Percentiles rank a stretch among this genome's conserved stretches.
Evolutionary conservation across 2,329 filamentous ascomycete species (phyloP).

Genomic region (Pestalotiopsis sp.): DNA sequence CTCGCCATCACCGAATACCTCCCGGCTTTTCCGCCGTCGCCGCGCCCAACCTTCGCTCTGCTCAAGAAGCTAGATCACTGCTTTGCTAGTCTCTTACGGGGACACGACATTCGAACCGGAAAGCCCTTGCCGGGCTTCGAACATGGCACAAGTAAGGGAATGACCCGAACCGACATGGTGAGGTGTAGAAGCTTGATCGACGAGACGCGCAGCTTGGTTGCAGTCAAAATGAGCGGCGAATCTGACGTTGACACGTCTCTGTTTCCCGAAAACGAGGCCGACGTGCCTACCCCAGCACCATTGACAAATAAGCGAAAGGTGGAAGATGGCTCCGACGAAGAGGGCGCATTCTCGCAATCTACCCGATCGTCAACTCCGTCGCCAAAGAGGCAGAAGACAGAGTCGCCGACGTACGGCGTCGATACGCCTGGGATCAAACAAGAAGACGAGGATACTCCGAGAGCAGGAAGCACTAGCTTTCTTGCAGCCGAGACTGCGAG

Average conservation of each 20-base stretch:
- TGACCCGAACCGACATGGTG: constrained; percentile 83
- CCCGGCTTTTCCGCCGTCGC: constrained; percentile 69
- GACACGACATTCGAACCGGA: constrained; percentile 66
- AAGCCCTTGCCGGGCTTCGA: constrained; percentile 73
- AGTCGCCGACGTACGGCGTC: neutral
- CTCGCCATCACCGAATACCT: constrained; percentile 74
- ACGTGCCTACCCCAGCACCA: neutral
- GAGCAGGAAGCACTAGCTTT: neutral
- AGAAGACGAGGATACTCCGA: constrained; percentile 2
- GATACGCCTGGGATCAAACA: constrained; percentile 4
- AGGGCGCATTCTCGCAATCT: constrained; percentile 16
- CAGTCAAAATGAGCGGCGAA: constrained; percentile 66
- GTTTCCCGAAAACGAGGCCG: constrained; percentile 15
- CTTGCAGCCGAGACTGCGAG: neutral
- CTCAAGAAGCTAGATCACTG: constrained; percentile 81
- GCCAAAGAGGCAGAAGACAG: constrained; percentile 6
- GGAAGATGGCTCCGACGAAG: constrained; percentile 22
- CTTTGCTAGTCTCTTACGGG: constrained; percentile 75
- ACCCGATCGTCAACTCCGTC: constrained; percentile 8
- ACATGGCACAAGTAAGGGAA: constrained; percentile 61
- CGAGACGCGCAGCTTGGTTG: constrained; percentile 70
- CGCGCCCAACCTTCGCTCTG: constrained; percentile 69
- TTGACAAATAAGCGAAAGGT: constrained; percentile 12
- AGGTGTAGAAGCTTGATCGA: constrained; percentile 82
- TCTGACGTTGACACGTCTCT: constrained; percentile 43